Evolutionary conservation across 2,329 filamentous ascomycete species (phyloP).

Genomic region (Lecanicillium sp.): DNA sequence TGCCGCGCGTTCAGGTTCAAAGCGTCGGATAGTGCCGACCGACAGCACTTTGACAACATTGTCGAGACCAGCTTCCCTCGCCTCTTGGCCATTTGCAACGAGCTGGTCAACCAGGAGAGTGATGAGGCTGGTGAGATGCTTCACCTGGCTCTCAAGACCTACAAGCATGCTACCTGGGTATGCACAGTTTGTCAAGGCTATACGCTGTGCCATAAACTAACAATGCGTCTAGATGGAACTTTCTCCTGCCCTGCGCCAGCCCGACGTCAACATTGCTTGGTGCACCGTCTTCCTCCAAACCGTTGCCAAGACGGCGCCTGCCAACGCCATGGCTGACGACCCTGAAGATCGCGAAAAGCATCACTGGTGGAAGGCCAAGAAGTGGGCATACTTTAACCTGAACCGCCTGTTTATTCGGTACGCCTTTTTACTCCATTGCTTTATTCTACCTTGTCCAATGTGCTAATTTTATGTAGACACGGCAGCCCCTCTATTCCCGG

Average conservation of each 20-base stretch:
- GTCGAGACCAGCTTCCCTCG: constrained; percentile 86
- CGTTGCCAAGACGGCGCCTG: constrained; percentile 75
- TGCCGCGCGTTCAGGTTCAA: constrained; percentile 96
- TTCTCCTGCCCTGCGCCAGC: constrained; percentile 65
- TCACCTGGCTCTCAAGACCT: constrained; percentile 88
- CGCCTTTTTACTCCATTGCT: constrained; percentile 13
- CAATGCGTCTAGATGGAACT: constrained; percentile 74
- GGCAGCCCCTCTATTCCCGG: constrained; percentile 74
- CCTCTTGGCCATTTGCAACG: constrained; percentile 77
- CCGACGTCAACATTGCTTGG: constrained; percentile 85
- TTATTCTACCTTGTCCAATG: constrained; percentile 8
- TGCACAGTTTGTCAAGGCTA: too few species aligned
- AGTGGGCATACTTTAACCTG: constrained; percentile 97
- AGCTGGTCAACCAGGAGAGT: constrained; percentile 82
- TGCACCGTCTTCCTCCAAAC: constrained; percentile 90
- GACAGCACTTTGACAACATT: constrained; percentile 88
- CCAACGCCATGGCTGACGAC: constrained; percentile 74
- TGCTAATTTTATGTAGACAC: constrained; percentile 49
- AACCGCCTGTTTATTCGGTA: constrained; percentile 92
- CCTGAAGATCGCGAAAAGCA: constrained; percentile 81
- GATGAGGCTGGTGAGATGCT: constrained; percentile 96
- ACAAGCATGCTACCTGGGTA: constrained; percentile 97
- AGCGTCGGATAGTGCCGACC: constrained; percentile 62
- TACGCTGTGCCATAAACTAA: too few species aligned
- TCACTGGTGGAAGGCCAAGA: constrained; percentile 99